Evolutionary conservation across 352 stramenopile genomes (phyloP), one percentile per base, ranked within the genome.

Genomic region (Globisporangium orthogonon): DNA sequence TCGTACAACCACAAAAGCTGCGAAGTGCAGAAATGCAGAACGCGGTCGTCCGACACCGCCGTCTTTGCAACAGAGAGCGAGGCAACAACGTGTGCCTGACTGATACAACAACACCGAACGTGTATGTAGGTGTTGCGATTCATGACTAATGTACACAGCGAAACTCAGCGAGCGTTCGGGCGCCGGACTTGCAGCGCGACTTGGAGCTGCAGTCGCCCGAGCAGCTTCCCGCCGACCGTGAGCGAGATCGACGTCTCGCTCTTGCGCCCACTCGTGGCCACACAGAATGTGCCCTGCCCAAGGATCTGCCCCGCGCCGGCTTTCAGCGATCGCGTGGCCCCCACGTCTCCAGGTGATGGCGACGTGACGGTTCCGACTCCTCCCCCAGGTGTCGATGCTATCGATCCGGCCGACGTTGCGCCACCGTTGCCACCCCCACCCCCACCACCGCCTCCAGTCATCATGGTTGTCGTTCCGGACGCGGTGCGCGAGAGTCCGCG

Each of bases 211-310:
- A 91, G 68, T 0, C 73, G 71, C 0, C 76, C 81, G 7, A 89
- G 64, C 29, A 91, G 56, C 60, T 76, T 74, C 10, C 81, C 81
- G 15, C 81, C 81, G 35, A 89, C 58, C 0, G 81, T 91, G 23
- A 91, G 59, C 23, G 81, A 74, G 44, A 89, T 74, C 50, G 67
- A 67, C 3, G 74, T 71, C 23, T 87, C 76, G 13, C 72, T 64
- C 29, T 86, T 83, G 48, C 69, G 73, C 45, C 61, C 56, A 47
- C 62, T 77, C 10, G 65, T 67, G 40, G 86, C 74, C 28, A 85
- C 75, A 44, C 78, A 88, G 50, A 91, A 91, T 9, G 71, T 79
- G 18, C 76, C 81, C 44, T 89, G 78, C 0, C 78, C 81, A 47
- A 89, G 76, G 13, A 74, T 67, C 50, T 73, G 71, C 41, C 88